phyloP scores from a whole-genome alignment of 495 filamentous ascomycete species.

The Rusavskia elegans region DNA sequence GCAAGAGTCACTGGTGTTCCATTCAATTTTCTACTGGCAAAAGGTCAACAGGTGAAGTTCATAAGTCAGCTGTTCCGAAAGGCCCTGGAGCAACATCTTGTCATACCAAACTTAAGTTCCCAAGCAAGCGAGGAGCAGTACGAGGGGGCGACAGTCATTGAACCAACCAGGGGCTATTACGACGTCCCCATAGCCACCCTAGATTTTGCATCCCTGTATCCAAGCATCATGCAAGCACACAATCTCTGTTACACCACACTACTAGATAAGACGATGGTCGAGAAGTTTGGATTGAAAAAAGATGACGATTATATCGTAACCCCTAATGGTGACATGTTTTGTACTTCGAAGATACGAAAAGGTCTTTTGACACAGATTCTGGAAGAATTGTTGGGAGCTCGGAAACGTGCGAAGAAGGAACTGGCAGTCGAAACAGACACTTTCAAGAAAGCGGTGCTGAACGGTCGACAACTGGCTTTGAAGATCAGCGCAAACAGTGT shows the following conservation, averaged over 20 bases:
- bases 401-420: constrained; percentile 88
- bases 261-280: constrained; percentile 62
- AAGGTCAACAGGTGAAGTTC: constrained; percentile 95
- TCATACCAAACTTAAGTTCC: constrained; percentile 68
- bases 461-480: constrained; percentile 90
- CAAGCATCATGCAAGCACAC: constrained; percentile 97
- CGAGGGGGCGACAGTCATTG: constrained; percentile 95
- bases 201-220: constrained; percentile 97
- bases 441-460: constrained; percentile 94
- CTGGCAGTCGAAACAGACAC: constrained; percentile 81
- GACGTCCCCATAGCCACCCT: constrained; percentile 88
- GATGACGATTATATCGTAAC: constrained; percentile 94
- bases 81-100: constrained; percentile 76
- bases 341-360: constrained; percentile 75
- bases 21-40: constrained; percentile 83
- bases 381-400: constrained; percentile 72
- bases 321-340: constrained; percentile 86
- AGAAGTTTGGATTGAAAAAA: constrained; percentile 55
- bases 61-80: constrained; percentile 95
- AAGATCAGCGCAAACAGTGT: constrained; percentile 97
- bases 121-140: constrained; percentile 69
- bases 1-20: constrained; percentile 97
- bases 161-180: constrained; percentile 84
- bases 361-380: constrained; percentile 89
- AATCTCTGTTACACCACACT: constrained; percentile 97